A percentile compares a stretch with the other conserved stretches of the same genome.
Conservation (phyloP, 345 rosid genomes). For the Luvunga scandens region DNA sequence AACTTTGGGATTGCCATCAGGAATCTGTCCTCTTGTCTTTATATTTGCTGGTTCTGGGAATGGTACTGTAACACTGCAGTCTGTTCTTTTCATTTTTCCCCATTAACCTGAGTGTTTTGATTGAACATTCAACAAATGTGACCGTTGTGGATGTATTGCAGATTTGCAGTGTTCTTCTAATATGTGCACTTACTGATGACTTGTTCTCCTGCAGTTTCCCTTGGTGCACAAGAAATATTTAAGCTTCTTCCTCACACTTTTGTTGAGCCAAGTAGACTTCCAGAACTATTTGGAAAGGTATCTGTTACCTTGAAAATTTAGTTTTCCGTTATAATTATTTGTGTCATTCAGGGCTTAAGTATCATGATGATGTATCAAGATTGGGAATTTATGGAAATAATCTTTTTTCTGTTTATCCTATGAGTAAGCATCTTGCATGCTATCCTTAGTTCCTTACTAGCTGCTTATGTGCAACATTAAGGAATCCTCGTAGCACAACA, state of each 20-base stretch:
- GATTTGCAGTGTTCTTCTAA: slow-evolving; percentile 1
- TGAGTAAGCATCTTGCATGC: background rate
- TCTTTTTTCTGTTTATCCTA: background rate
- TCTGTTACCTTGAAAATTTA: background rate
- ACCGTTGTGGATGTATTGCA: background rate
- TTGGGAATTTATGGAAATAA: background rate
- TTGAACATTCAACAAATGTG: background rate
- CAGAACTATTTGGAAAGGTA: slow-evolving; percentile 65
- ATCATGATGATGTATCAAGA: background rate
- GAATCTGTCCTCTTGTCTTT: slow-evolving; percentile 55
- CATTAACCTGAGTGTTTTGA: background rate
- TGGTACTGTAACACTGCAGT: slow-evolving; percentile 29
- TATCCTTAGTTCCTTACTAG: background rate
- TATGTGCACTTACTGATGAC: background rate
- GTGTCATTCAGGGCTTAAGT: background rate
- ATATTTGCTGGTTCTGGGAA: slow-evolving; percentile 57
- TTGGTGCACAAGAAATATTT: slow-evolving; percentile 90
- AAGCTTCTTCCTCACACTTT: slow-evolving; percentile 92
- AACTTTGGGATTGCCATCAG: slow-evolving; percentile 43
- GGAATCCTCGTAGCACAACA: background rate
- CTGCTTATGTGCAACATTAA: background rate
- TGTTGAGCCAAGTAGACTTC: slow-evolving; percentile 73
- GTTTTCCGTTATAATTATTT: background rate
- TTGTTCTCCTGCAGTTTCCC: slow-evolving; percentile 47
- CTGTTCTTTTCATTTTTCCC: background rate